Base-by-base conservation (phyloP, 2,329 filamentous ascomycete species). In the Leptographium wingfieldii region DNA sequence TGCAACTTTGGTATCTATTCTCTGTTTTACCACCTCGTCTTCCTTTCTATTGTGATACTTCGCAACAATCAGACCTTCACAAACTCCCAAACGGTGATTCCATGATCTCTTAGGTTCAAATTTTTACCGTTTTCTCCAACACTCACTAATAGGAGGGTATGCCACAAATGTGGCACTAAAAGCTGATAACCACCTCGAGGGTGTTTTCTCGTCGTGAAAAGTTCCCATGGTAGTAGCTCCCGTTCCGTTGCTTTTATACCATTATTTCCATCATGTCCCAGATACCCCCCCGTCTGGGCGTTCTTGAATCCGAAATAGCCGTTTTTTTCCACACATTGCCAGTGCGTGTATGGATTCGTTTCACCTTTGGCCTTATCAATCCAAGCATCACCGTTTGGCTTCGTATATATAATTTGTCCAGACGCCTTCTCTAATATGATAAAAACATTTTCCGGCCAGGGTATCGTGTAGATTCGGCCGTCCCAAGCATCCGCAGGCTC, bases 291-390 rank as follows among this genome's bases (percentile, higher is more conserved):
- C 12, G 56, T 48, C 29, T 27, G 31, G 43, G n/a, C 11, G 25
- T 57, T 57, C 11, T 57, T 49, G 48, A 57, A 57, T 16, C 56
- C 46, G n/a, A 57, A 51, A 33, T 38, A 57, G 16, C 43, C 56
- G 22, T 57, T 52, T 10, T 40, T 38, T 16, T 57, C 56, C n/a
- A 57, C 46, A 38, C 56, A 57, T 3, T 49, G 46, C 56, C 46
- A 57, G 29, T 22, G 56, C 40, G 27, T 57, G 31, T 57, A 49
- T 12, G 31, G 16, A n/a, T 57, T 25, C 10, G 12, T 2, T 22
- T 46, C 55, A 16, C 27, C 35, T 1, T 11, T 35, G 14, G 12
- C n/a, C 29, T 1, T 5, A 14, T 27, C 55, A 16, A 46, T 40
- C 40, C 22, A 43, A 19, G 52, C 14, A 46, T 52, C 31, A 16